Percentiles rank a stretch among this genome's conserved stretches.
phyloP scores from a whole-genome alignment of 805 yeast genomes.

The Saturnispora ahearnii region DNA sequence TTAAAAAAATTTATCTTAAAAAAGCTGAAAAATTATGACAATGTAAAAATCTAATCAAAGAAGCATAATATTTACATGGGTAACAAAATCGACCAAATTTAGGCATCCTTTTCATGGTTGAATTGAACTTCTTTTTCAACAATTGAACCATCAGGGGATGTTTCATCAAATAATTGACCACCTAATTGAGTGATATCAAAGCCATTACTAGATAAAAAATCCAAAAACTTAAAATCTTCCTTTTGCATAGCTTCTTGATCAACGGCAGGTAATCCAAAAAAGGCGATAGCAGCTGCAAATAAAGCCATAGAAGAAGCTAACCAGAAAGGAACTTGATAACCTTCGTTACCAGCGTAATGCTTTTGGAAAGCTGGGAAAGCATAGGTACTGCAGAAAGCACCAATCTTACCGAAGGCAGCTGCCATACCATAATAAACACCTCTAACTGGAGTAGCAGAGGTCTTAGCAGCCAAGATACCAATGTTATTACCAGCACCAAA shows the following conservation, averaged over 20 bases:
- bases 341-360: conserved; percentile 49
- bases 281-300: conserved; percentile 57
- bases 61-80: too few relatives aligned
- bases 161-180: conserved; percentile 18
- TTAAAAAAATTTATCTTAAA: too few relatives aligned
- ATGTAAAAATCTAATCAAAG: too few relatives aligned
- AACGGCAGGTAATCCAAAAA: conserved; percentile 68
- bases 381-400: conserved; percentile 87
- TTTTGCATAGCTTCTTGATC: conserved; percentile 74
- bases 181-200: conserved; percentile 59
- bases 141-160: not conserved
- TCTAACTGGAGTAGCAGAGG: conserved; percentile 83
- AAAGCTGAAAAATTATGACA: too few relatives aligned
- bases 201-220: conserved; percentile 58
- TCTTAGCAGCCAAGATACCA: conserved; percentile 80
- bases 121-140: conserved; percentile 1
- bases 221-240: conserved; percentile 67
- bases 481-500: conserved; percentile 92
- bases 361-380: conserved; percentile 74
- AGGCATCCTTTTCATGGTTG: too few relatives aligned
- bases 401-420: conserved; percentile 86
- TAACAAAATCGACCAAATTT: too few relatives aligned
- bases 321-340: conserved; percentile 72
- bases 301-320: conserved; percentile 70
- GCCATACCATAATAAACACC: conserved; percentile 86